These are phyloP conservation scores for Fusarium sp. DNA, from an alignment of 2,329 filamentous ascomycete genomes.

Conservation along the genomic window DNA sequence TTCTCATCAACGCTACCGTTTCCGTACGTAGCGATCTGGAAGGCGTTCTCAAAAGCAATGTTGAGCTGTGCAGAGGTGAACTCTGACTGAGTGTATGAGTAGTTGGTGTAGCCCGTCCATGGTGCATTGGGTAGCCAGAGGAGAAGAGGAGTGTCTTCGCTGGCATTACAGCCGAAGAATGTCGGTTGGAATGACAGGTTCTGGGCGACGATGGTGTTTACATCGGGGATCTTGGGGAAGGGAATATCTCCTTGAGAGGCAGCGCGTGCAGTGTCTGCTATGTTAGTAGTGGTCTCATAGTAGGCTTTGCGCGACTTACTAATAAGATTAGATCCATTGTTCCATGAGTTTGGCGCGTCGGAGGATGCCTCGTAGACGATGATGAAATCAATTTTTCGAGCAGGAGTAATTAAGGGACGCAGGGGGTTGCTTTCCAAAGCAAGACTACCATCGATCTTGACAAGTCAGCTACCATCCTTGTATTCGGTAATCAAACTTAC, in stretches of 20 bases:
- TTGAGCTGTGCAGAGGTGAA: slow-evolving; percentile 44
- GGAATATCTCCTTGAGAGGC: slow-evolving; percentile 43
- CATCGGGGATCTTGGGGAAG: slow-evolving; percentile 44
- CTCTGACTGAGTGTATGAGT: slow-evolving; percentile 35
- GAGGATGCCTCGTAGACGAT: slow-evolving; percentile 49
- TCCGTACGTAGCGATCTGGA: slow-evolving; percentile 79
- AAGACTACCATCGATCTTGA: slow-evolving; percentile 48
- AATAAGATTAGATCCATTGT: slow-evolving; percentile 46
- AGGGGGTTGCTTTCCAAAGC: slow-evolving; percentile 47
- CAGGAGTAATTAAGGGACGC: slow-evolving; percentile 45
- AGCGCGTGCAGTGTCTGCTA: slow-evolving; percentile 24
- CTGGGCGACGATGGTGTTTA: slow-evolving; percentile 43
- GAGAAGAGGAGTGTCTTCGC: slow-evolving; percentile 36
- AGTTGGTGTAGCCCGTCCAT: slow-evolving; percentile 46
- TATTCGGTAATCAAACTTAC: background rate
- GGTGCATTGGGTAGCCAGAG: slow-evolving; percentile 48
- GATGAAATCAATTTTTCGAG: slow-evolving; percentile 45
- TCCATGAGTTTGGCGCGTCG: slow-evolving; percentile 41
- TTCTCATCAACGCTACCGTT: slow-evolving; percentile 76
- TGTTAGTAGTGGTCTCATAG: background rate
- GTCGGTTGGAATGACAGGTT: slow-evolving; percentile 45
- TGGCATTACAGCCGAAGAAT: slow-evolving; percentile 46
- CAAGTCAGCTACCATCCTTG: background rate
- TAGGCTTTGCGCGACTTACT: slow-evolving; percentile 3
- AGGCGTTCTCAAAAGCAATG: slow-evolving; percentile 69